Conservation (phyloP, 2,329 filamentous ascomycete species). For the Hymenotorrendiella dingleyae region DNA sequence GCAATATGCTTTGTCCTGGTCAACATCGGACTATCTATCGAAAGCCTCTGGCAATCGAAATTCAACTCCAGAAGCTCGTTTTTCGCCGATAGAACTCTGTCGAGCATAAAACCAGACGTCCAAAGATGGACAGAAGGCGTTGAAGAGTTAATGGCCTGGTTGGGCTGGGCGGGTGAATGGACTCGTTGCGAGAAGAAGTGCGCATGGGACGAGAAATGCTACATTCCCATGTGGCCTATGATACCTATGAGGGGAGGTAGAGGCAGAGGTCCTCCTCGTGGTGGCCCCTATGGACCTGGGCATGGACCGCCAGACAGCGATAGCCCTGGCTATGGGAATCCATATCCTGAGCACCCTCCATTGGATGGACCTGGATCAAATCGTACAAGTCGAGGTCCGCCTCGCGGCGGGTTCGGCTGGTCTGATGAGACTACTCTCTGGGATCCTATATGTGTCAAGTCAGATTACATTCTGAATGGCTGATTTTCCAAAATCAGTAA, state of each 20-base stretch:
- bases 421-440: slow-evolving; percentile 22
- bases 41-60: slow-evolving; percentile 33
- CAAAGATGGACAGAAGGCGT: slow-evolving; percentile 20
- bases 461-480: slow-evolving; percentile 15
- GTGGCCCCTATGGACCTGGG: background rate
- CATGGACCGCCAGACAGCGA: slow-evolving; percentile 2
- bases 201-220: slow-evolving; percentile 39
- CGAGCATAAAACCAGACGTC: slow-evolving; percentile 23
- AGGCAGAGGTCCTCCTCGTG: background rate
- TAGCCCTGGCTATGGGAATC: slow-evolving; percentile 10
- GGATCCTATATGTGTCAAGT: slow-evolving; percentile 24
- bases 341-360: background rate
- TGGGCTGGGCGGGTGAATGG: slow-evolving; percentile 45
- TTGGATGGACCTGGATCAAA: slow-evolving; percentile 1
- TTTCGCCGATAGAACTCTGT: background rate
- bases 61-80: slow-evolving; percentile 21
- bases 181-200: slow-evolving; percentile 37
- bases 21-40: slow-evolving; percentile 37
- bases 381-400: slow-evolving; percentile 7
- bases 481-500: too few species aligned
- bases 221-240: slow-evolving; percentile 47
- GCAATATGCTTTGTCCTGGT: slow-evolving; percentile 38
- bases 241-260: slow-evolving; percentile 4
- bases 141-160: slow-evolving; percentile 42
- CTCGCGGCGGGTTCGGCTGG: slow-evolving; percentile 7